Conservation (phyloP, 176 grass and related monocot species). For the Ananas comosus region DNA sequence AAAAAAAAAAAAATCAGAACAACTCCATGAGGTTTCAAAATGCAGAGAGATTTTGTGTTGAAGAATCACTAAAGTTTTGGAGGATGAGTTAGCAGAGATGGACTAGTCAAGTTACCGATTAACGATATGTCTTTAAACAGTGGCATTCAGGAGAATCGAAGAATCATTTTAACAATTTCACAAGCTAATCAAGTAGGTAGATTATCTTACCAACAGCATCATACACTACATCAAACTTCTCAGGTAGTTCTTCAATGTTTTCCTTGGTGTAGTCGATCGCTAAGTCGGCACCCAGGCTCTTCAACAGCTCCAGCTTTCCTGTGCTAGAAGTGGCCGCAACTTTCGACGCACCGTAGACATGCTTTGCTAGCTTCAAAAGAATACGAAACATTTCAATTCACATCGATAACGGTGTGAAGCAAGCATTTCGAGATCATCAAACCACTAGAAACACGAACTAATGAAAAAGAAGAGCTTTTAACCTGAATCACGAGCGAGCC, state of each 20-base stretch:
- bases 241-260: constrained; percentile 55
- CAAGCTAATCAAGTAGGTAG: not conserved
- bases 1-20: too few relatives aligned
- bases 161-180: not conserved
- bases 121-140: too few relatives aligned
- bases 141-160: not conserved
- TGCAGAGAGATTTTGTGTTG: not conserved
- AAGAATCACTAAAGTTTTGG: too few relatives aligned
- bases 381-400: not conserved
- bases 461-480: not conserved
- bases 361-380: constrained; percentile 57
- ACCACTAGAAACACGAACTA: too few relatives aligned
- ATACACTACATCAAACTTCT: constrained; percentile 75
- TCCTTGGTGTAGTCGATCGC: constrained; percentile 89
- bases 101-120: too few relatives aligned
- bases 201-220: constrained; percentile 62
- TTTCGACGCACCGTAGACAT: constrained; percentile 61
- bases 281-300: constrained; percentile 62
- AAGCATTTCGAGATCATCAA: too few relatives aligned
- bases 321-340: constrained; percentile 66
- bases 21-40: not conserved
- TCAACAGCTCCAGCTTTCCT: constrained; percentile 64
- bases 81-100: too few relatives aligned
- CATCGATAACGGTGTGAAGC: too few relatives aligned
- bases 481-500: constrained; percentile 88